These are phyloP conservation scores for Termitomyces sp. DNA, from an alignment of 768 basidiomycete genomes.

Conservation along the genomic window DNA sequence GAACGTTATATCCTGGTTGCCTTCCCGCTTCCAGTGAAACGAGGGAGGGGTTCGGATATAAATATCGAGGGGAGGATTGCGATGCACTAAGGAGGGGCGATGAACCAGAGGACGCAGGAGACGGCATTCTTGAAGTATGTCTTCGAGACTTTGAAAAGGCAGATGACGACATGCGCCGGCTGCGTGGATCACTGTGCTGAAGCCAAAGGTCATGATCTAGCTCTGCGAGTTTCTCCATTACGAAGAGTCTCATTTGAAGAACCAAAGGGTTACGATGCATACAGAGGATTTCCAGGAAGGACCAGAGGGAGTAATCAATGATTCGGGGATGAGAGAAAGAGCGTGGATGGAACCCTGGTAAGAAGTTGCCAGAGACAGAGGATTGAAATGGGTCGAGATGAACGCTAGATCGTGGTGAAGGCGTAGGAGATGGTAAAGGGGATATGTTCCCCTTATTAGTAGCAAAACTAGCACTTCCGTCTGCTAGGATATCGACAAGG, in stretches of 20 bases:
- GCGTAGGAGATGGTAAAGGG: conserved; percentile 46
- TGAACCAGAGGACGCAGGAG: conserved; percentile 47
- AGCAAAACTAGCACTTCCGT: conserved; percentile 64
- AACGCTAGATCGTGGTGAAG: conserved; percentile 45
- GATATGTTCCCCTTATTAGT: conserved; percentile 39
- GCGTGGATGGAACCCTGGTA: conserved; percentile 18
- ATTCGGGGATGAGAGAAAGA: conserved; percentile 44
- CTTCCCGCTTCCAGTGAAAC: conserved; percentile 24
- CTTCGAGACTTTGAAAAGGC: conserved; percentile 56
- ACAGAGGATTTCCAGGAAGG: conserved; percentile 62
- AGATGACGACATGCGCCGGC: conserved; percentile 45
- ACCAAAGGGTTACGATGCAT: conserved; percentile 59
- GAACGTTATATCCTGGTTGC: conserved; percentile 39
- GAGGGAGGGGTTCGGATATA: conserved; percentile 18
- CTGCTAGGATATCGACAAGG: conserved; percentile 45
- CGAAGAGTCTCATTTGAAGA: conserved; percentile 61
- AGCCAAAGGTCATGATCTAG: conserved; percentile 49
- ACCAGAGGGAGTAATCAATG: conserved; percentile 73
- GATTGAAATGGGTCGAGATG: conserved; percentile 32
- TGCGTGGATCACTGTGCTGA: conserved; percentile 23
- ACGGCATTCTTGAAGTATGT: conserved; percentile 37
- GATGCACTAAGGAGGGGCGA: conserved; percentile 39
- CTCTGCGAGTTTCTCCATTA: conserved; percentile 57
- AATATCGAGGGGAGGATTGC: conserved; percentile 25
- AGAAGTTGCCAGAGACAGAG: conserved; percentile 24